Evolutionary conservation across 208 protist genomes (phyloP).

Genomic region (Crithidia expoeki): DNA sequence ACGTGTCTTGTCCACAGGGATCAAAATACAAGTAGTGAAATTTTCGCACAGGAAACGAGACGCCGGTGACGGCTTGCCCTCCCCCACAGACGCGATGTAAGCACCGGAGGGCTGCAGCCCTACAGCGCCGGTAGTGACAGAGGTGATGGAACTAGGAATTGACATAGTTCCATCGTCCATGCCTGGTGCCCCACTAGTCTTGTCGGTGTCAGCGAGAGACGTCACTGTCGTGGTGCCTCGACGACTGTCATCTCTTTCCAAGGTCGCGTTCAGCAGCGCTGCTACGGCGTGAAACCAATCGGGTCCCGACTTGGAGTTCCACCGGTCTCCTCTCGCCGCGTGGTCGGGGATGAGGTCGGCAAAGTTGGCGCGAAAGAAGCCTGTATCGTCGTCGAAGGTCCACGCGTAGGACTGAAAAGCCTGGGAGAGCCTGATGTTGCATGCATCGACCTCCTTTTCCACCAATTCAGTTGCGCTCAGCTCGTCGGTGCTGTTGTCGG

Average conservation of each 20-base stretch:
- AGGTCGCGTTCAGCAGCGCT: conserved; percentile 1
- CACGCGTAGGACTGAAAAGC: conserved; percentile 15
- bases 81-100: background rate
- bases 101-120: background rate
- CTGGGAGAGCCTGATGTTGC: background rate
- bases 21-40: conserved; percentile 38
- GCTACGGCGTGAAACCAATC: conserved; percentile 10
- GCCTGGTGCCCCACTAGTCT: background rate
- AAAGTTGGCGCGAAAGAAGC: conserved; percentile 32
- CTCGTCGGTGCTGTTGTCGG: conserved; percentile 4
- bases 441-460: conserved; percentile 3
- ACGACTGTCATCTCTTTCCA: background rate
- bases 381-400: conserved; percentile 34
- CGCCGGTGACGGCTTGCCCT: conserved; percentile 36
- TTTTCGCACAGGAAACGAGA: conserved; percentile 56
- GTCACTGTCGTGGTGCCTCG: background rate
- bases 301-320: background rate
- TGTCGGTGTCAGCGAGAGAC: no score
- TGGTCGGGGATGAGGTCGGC: conserved; percentile 2
- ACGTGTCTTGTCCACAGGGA: conserved; percentile 35
- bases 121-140: background rate
- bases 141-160: background rate
- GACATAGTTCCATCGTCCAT: background rate
- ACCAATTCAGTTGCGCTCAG: background rate
- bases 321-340: background rate